phyloP scores from a whole-genome alignment of 139 green algal genomes.

The Chlamydomonas schloesseri region DNA sequence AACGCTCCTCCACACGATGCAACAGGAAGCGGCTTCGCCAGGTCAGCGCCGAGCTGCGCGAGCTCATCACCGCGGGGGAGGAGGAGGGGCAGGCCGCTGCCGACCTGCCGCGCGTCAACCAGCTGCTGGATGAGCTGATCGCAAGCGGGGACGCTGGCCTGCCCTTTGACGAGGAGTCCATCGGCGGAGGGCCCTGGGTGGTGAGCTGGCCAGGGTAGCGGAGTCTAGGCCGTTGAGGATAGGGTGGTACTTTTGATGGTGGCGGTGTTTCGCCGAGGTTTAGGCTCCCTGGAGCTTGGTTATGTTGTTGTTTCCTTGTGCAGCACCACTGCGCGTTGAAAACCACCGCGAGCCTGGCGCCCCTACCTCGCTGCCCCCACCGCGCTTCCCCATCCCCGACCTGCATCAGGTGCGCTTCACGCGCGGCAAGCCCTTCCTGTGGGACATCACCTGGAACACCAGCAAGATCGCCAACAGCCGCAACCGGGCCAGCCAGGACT shows the following conservation, averaged over 20 bases:
- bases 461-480: conserved; percentile 2
- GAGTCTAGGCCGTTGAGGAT: too few relatives aligned
- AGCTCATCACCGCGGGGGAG: background rate
- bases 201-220: too few relatives aligned
- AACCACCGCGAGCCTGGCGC: too few relatives aligned
- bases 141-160: background rate
- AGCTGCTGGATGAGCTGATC: conserved; percentile 23
- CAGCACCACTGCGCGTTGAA: too few relatives aligned
- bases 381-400: background rate
- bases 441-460: conserved; percentile 6
- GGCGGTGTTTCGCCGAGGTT: too few relatives aligned
- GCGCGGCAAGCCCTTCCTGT: conserved; percentile 33
- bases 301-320: too few relatives aligned
- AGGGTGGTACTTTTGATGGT: too few relatives aligned
- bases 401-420: conserved; percentile 32
- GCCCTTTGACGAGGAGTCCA: background rate
- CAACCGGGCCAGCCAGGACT: conserved; percentile 24
- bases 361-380: too few relatives aligned
- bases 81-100: too few relatives aligned
- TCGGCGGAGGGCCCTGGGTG: conserved; percentile 13
- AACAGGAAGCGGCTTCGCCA: background rate
- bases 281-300: too few relatives aligned
- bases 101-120: background rate
- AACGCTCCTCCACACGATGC: too few relatives aligned
- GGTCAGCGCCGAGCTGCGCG: background rate